phyloP scores from a whole-genome alignment of 2,329 filamentous ascomycete genomes.

The Aureobasidium sp. region DNA sequence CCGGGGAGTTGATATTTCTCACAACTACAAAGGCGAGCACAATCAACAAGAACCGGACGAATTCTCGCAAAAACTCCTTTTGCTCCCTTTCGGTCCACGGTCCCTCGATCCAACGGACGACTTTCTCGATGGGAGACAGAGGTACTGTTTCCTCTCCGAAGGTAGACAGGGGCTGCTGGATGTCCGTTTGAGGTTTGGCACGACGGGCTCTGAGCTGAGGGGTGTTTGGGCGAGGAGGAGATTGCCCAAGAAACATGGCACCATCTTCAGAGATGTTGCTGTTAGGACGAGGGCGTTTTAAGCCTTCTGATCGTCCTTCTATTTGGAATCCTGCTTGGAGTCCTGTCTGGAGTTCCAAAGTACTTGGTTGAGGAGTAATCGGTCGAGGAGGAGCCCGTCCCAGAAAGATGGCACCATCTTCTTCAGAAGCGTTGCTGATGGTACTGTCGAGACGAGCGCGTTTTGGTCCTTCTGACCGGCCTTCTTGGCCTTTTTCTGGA shows the following conservation, averaged over 20 bases:
- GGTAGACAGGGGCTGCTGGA: not conserved
- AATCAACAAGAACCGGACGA: not conserved
- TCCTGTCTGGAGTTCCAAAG: too few relatives aligned
- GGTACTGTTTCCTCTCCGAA: not conserved
- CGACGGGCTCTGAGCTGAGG: not conserved
- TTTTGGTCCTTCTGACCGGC: not conserved
- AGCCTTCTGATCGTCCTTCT: not conserved
- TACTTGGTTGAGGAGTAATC: not conserved
- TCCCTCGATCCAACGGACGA: not conserved
- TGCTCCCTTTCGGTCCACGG: not conserved
- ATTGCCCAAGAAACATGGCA: not conserved
- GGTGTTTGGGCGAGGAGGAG: not conserved
- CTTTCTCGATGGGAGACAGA: not conserved
- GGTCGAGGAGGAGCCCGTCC: not conserved
- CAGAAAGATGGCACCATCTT: not conserved
- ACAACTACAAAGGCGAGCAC: not conserved
- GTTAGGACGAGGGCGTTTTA: not conserved
- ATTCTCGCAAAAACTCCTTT: not conserved
- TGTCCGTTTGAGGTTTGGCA: not conserved
- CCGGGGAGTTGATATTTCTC: not conserved
- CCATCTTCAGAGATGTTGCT: not conserved
- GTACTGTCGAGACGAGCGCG: not conserved
- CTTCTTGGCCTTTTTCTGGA: not conserved
- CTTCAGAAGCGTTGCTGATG: not conserved
- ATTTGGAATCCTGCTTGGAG: too few relatives aligned